Evolutionary conservation across 2,329 filamentous ascomycete species (phyloP), one percentile per base, ranked within the genome.

Genomic region (Ascochyta lentis): DNA sequence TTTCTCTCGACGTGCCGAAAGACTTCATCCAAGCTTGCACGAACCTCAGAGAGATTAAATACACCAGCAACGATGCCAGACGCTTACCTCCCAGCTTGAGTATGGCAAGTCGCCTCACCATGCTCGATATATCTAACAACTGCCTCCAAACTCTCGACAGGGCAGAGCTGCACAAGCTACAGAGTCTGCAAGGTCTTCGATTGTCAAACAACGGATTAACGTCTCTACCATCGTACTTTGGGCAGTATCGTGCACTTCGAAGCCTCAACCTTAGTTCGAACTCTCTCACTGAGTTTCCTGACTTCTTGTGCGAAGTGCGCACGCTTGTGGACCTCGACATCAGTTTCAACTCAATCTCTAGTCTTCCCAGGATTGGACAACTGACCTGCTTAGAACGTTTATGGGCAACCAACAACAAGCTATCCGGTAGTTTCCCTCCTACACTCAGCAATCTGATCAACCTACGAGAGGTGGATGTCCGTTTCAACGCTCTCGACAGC

Each of bases 21-120:
- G 95, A 99, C 75, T 99, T 99, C 72, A 93, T 99, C 51, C 92
- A 96, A 73, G 90, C 91, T 26, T 99, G 95, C 77, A 87, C 89
- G 65, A 92, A 94, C 69, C 80, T 99, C 19, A 87, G 94, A 46
- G 95, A 99, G 74, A 95, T 99, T 81, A 96, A 96, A 70, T 99
- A 90, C 76, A 92, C 91, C 65, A 94, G 92, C 71, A 98, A 98
- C 68, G 95, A 99, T 74, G 91, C 93, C 3, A 88, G 90, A 74
- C 89, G 89, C 67, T 79, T 99, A 23, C 95, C 95, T 4, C 84
- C 88, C 6, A 97, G 93, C 73, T 83, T 99, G 49, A 88, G 90
- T 61, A 83, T 93, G 65, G 94, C 95, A 24, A 87, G 81, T 61
- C 88, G 87, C 59, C 81, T 99, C 66, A 96, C 92, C 0, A 93